Evolutionary conservation across 495 filamentous ascomycete species (phyloP), one percentile per base, ranked within the genome.

Genomic region (Aspergillus biplanus): DNA sequence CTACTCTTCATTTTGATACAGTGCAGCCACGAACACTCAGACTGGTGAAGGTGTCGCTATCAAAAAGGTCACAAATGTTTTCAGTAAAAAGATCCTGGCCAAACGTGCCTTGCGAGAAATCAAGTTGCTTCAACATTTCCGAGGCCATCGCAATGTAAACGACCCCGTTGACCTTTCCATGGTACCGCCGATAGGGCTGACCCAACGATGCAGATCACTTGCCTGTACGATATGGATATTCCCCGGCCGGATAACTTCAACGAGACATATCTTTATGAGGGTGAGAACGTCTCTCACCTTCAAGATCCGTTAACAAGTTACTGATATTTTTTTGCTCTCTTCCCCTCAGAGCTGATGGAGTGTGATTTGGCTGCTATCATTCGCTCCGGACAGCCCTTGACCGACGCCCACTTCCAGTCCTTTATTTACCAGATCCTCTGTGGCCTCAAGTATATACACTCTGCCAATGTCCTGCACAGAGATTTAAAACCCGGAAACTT

Each of bases 61-160:
- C 80, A 99, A 99, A 82, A 99, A 99, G 76, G 92, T 99, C 71
- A 99, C 95, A 78, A 99, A 99, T 90, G 96, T 99, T 63, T 98
- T 99, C 83, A 97, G 93, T 86, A 99, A 99, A 82, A 98, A 98
- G 87, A 99, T 99, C 67, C 82, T 99, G 62, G 95, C 95, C 63
- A 99, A 99, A 85, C 91, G 95, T 67, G 95, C 96, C 58, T 78
- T 99, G 81, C 87, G 96, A 75, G 95, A 99, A 80, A 97, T 99
- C 77, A 99, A 99, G 85, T 86, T 99, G 62, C 84, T 99, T 62
- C 96, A 97, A 81, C 95, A 99, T 73, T 99, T 99, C 83, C 80
- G 95, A 72, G 95, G 95, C 68, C 88, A 91, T 69, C 88, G 88
- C 65, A 91, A 91, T 70, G 88, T 91, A 81, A 49, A 82, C 74